phyloP scores from a whole-genome alignment of 2,329 filamentous ascomycete genomes.

The Hypomyces rosellus region DNA sequence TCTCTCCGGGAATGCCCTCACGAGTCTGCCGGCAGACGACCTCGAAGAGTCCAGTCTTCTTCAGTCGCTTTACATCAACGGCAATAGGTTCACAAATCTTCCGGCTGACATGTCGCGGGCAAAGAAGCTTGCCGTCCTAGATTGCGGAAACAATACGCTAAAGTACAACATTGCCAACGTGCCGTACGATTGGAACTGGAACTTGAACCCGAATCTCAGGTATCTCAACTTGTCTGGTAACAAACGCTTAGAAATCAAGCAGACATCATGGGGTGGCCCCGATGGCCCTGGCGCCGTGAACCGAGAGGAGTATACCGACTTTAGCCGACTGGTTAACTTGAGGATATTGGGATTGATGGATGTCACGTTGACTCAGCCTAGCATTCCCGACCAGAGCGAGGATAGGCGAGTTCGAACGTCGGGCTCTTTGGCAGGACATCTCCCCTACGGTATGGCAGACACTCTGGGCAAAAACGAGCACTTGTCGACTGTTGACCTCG shows the following conservation, averaged over 20 bases:
- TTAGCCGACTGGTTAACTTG: conserved; percentile 75
- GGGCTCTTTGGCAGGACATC: conserved; percentile 81
- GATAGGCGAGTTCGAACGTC: conserved; percentile 95
- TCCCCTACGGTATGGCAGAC: conserved; percentile 97
- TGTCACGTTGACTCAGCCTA: conserved; percentile 88
- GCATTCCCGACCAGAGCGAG: conserved; percentile 90
- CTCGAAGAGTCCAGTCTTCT: conserved; percentile 83
- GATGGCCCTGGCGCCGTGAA: conserved; percentile 48
- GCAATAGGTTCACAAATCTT: conserved; percentile 94
- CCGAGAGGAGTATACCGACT: conserved; percentile 72
- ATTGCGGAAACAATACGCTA: conserved; percentile 88
- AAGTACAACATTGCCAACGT: conserved; percentile 99
- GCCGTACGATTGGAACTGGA: conserved; percentile 99
- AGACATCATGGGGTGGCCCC: conserved; percentile 38
- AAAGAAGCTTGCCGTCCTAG: conserved; percentile 82
- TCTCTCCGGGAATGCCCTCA: conserved; percentile 89
- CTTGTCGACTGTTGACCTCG: conserved; percentile 89
- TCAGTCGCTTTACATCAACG: conserved; percentile 90
- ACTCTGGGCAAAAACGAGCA: conserved; percentile 90
- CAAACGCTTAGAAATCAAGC: conserved; percentile 87
- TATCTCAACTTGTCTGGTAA: conserved; percentile 97
- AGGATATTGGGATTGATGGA: conserved; percentile 94
- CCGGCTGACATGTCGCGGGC: conserved; percentile 94
- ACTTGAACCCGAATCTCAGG: conserved; percentile 89
- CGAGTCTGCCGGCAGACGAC: conserved; percentile 86